A percentile compares a stretch with the other conserved stretches of the same genome.
phyloP scores from a whole-genome alignment of 805 yeast species.

The Lachancea nothofagi region DNA sequence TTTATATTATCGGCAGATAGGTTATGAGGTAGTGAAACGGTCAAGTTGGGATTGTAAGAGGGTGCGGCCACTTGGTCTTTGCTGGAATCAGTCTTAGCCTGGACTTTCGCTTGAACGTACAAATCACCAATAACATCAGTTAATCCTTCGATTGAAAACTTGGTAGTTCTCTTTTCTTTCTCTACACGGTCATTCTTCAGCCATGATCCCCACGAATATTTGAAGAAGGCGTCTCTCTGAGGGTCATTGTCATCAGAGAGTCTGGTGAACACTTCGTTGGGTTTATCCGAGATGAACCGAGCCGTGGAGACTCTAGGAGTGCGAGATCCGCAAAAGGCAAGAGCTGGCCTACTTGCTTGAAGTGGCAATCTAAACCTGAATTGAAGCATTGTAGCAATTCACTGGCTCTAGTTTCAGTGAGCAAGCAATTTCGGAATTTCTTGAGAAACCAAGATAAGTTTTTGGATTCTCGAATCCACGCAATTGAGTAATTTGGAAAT shows the following conservation, averaged over 20 bases:
- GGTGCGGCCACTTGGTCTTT: conserved; percentile 35
- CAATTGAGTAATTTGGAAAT: no score
- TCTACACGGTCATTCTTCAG: conserved; percentile 69
- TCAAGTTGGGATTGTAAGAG: conserved; percentile 36
- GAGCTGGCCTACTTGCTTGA: not conserved
- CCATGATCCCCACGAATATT: conserved; percentile 96
- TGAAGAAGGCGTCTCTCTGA: conserved; percentile 65
- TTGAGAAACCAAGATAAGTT: no score
- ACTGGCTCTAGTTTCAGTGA: not conserved
- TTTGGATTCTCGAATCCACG: no score
- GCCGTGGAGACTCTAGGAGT: conserved; percentile 2
- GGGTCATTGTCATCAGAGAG: conserved; percentile 61
- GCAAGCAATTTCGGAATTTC: not conserved
- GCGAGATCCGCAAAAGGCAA: not conserved
- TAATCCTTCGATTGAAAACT: conserved; percentile 76
- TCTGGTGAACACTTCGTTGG: conserved; percentile 43
- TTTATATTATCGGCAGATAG: conserved; percentile 41
- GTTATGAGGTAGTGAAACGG: conserved; percentile 46
- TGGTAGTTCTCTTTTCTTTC: conserved; percentile 70
- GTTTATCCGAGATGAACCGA: conserved; percentile 31
- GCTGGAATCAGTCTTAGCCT: conserved; percentile 18
- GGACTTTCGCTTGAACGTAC: conserved; percentile 35
- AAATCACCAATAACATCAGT: conserved; percentile 46
- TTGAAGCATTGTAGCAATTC: conserved; percentile 3
- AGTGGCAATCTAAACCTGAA: not conserved